A percentile compares a stretch with the other conserved stretches of the same genome.
Evolutionary conservation across 2,329 filamentous ascomycete genomes (phyloP).

Genomic region (Lizonia empirigonia): DNA sequence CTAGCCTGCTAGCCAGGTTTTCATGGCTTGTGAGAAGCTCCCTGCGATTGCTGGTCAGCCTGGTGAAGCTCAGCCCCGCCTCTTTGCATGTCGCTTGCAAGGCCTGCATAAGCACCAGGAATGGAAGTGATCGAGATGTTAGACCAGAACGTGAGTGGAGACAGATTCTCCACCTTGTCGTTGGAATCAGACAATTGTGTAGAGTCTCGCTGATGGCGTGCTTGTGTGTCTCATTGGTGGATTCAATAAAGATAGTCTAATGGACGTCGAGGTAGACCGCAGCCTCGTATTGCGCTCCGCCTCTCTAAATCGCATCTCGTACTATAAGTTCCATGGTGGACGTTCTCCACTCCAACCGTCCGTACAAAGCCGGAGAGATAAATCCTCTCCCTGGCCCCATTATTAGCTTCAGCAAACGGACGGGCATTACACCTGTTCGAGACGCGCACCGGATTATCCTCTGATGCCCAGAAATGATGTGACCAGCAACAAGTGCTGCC

Average conservation of each 20-base stretch:
- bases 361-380: background rate
- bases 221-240: slow-evolving; percentile 9
- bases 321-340: slow-evolving; percentile 4
- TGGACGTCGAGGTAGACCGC: slow-evolving; percentile 13
- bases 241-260: background rate
- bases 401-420: slow-evolving; percentile 7
- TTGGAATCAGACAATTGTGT: background rate
- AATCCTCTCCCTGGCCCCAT: slow-evolving; percentile 7
- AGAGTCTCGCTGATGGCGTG: slow-evolving; percentile 6
- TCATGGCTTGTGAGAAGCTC: background rate
- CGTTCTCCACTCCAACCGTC: background rate
- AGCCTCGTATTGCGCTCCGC: slow-evolving; percentile 9
- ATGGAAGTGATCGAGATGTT: background rate
- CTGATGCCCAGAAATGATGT: slow-evolving; percentile 7
- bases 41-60: background rate
- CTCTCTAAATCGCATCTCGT: slow-evolving; percentile 2
- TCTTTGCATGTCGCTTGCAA: slow-evolving; percentile 13
- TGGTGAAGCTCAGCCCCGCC: slow-evolving; percentile 4
- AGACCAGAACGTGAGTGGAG: slow-evolving; percentile 2
- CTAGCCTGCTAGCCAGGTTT: background rate
- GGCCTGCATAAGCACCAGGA: background rate
- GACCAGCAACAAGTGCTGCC: slow-evolving; percentile 4
- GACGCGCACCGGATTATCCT: background rate
- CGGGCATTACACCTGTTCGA: slow-evolving; percentile 8
- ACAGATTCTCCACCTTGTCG: background rate